Evolutionary conservation across 2,329 filamentous ascomycete species (phyloP).

Genomic region (Fusarium equiseti): DNA sequence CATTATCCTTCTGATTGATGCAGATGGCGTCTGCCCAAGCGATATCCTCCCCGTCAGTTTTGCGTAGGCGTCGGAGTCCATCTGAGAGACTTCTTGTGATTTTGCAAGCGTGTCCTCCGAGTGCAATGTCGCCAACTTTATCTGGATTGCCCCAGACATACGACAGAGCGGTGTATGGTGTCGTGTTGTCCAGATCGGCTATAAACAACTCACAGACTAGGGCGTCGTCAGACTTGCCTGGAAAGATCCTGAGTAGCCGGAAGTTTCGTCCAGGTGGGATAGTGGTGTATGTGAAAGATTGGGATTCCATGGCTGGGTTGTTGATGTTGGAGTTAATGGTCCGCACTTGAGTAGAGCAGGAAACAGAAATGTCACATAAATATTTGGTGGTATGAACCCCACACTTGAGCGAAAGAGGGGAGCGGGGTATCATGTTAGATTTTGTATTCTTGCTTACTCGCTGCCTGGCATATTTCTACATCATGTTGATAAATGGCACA

Average conservation of each 20-base stretch:
- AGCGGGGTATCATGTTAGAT: not conserved
- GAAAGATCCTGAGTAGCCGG: not conserved
- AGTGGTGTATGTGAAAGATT: not conserved
- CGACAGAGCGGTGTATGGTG: slow-evolving; percentile 5
- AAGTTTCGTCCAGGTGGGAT: slow-evolving; percentile 3
- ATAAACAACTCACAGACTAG: slow-evolving; percentile 11
- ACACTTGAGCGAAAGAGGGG: not conserved
- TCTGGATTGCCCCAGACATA: slow-evolving; percentile 3
- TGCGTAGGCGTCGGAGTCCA: slow-evolving; percentile 5
- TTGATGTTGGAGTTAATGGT: rapidly evolving
- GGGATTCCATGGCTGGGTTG: not conserved
- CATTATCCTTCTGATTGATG: slow-evolving; percentile 17
- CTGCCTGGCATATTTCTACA: no score
- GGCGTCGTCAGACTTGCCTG: not conserved
- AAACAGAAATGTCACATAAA: not conserved
- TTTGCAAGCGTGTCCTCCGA: not conserved
- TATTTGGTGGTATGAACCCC: not conserved
- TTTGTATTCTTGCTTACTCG: no score
- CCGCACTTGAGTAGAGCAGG: no score
- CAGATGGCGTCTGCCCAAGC: slow-evolving; percentile 8
- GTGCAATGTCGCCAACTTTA: not conserved
- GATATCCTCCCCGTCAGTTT: not conserved
- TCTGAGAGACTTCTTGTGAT: slow-evolving; percentile 13
- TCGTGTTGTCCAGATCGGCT: not conserved
- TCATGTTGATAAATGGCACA: no score